Conservation (phyloP, 805 yeast genomes). For the Cyberlindnera petersonii region DNA sequence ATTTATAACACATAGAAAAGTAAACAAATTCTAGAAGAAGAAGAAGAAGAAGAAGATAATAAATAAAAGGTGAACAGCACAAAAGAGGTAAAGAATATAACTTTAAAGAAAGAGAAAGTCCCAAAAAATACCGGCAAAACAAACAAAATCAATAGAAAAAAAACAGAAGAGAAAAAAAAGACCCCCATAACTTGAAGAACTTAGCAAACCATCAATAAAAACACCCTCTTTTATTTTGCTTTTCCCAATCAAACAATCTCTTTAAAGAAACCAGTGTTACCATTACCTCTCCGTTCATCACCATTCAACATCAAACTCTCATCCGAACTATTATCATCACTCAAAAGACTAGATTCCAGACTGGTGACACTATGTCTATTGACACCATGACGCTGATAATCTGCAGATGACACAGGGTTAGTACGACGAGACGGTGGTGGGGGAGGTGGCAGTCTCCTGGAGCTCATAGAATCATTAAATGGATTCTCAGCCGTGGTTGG, state of each 20-base stretch:
- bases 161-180: not conserved
- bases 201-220: not conserved
- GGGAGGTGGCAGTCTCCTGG: constrained; percentile 15
- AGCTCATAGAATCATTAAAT: constrained; percentile 14
- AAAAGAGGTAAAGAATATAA: too few species aligned
- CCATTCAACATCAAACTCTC: constrained; percentile 19
- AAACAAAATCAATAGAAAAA: not conserved
- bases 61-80: too few species aligned
- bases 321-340: constrained; percentile 26
- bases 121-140: too few species aligned
- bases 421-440: constrained; percentile 24
- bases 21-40: not conserved
- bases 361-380: constrained; percentile 22
- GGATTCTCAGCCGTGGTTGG: constrained; percentile 15
- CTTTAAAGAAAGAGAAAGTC: not conserved
- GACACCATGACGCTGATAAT: constrained; percentile 20
- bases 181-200: not conserved
- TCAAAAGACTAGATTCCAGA: constrained; percentile 23
- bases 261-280: constrained; percentile 22
- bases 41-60: not conserved
- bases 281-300: constrained; percentile 2
- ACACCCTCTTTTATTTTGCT: too few species aligned
- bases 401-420: constrained; percentile 5
- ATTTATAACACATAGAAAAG: too few species aligned
- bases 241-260: constrained; percentile 26